Base-by-base conservation (phyloP, 495 filamentous ascomycete genomes). In the Saxophila tyrrhenica region DNA sequence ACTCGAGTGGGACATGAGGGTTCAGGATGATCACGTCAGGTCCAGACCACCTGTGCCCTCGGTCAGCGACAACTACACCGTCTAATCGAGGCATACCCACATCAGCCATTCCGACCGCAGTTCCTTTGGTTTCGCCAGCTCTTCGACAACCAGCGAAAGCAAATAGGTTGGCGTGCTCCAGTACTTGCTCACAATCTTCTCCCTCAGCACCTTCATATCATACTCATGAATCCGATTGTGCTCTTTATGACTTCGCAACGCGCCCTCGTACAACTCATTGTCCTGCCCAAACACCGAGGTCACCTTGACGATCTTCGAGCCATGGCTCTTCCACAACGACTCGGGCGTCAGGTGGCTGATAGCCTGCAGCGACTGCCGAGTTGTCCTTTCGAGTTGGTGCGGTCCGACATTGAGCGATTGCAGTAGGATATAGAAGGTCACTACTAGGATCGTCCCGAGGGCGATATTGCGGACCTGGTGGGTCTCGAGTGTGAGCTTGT, bases 161-260 rank as follows among this genome's bases (percentile, higher is more conserved):
- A 77, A 57, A 62, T 71, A 75, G 45, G 61, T 60, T 29, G 64
- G 64, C 51, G 74, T 77, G 57, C 70, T 72, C 68, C 68, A 75
- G 32, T 60, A 70, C 2, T 67, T 67, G 7, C 54, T 55, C 7
- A 65, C 57, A 20, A 72, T 67, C 32, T 69, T 57, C 25, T 69
- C 41, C 19, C 69, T 58, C 23, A 72, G 52, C 5, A 77, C 60
- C 54, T 70, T 58, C 59, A 72, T 65, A 2, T 62, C 64, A 48
- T 72, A 73, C 13, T 69, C 71, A 59, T 70, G 66, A 22, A 48
- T 49, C 32, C 65, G 32, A 2, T 66, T 69, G 51, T 76, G 73
- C 21, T 64, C 58, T 21, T 63, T 42, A 45, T 75, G 73, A 39
- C 62, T 70, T 42, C 62, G 52, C 10, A 76, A 41, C n/a, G 71